Base-by-base conservation (phyloP, 331 rosid genomes). In the Rhamnella rubrinervis region DNA sequence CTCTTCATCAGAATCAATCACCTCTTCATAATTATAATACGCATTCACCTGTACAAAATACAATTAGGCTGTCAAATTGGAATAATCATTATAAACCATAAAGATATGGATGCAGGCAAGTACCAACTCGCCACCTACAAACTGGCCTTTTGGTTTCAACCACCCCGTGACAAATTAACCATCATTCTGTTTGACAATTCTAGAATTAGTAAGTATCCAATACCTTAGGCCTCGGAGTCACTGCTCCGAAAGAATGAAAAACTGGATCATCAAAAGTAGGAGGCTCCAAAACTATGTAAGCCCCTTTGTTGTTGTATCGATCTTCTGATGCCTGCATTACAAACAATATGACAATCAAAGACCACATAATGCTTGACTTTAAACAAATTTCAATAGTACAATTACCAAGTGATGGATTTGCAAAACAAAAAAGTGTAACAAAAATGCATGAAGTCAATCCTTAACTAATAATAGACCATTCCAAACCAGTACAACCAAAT, bases 151-250 rank as follows among this genome's bases (percentile, higher is more conserved):
- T 44, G 14, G 11, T 44, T 11, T 12, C 2, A 12, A 44, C 4
- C 14, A 44, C 14, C 14, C 49, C 4, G 14, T 12, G 49, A 44
- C 13, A 11, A 44, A 40, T 12, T 7, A 52, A 19, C 20, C 7
- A 61, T 68, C 51, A 14, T 8, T 35, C 2, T 6, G 23, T 59
- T 31, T 21, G 7, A 9, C 7, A 63, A 17, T 41, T 31, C 61
- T 53, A 38, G n/a, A 53, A 55, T n/a, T 31, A 46, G 49, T 14
- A 31, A 61, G 53, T 49, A 38, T 44, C 23, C 14, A 18, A 44
- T 84, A 92, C 97, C 96, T 87, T 77, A 8, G 97, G 97, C 59
- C 96, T 84, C 31, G 97, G 96, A 35, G 90, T 71, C 66, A 88
- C 80, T 35, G 96, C 97, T 69, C 80, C 85, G 66, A 89, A 92